Evolutionary conservation across 1,139 yeast genomes (phyloP).

Genomic region (Hansenula sp.): DNA sequence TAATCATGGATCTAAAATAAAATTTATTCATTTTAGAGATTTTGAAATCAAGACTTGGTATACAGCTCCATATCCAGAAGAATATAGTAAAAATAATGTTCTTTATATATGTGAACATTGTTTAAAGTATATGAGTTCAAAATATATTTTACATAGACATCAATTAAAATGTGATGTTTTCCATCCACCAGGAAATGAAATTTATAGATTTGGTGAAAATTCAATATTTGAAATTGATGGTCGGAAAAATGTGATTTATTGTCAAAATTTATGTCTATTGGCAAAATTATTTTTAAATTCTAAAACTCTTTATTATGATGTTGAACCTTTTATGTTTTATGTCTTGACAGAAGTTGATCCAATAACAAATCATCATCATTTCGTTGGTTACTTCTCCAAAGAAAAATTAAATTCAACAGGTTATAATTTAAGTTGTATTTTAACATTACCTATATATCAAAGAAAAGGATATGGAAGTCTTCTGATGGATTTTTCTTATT

Average conservation of each 20-base stretch:
- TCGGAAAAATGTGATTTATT: slow-evolving; percentile 70
- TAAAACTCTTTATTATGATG: slow-evolving; percentile 89
- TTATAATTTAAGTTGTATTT: slow-evolving; percentile 84
- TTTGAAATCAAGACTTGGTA: slow-evolving; percentile 88
- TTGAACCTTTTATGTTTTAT: slow-evolving; percentile 90
- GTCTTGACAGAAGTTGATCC: slow-evolving; percentile 69
- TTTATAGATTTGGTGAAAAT: slow-evolving; percentile 64
- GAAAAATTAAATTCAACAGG: slow-evolving; percentile 73
- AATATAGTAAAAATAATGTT: slow-evolving; percentile 58
- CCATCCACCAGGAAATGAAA: slow-evolving; percentile 90
- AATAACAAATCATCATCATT: slow-evolving; percentile 50
- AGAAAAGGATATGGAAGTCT: slow-evolving; percentile 87
- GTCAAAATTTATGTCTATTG: slow-evolving; percentile 83
- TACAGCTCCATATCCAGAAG: slow-evolving; percentile 90
- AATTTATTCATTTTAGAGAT: slow-evolving; percentile 61
- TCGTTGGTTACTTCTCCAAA: slow-evolving; percentile 92
- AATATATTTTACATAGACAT: slow-evolving; percentile 67
- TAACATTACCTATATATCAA: slow-evolving; percentile 85
- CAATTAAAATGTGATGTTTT: slow-evolving; percentile 59
- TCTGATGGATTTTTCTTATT: slow-evolving; percentile 83
- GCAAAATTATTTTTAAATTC: slow-evolving; percentile 89
- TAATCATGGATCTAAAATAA: slow-evolving; percentile 37
- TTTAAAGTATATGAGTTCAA: slow-evolving; percentile 73
- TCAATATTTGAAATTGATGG: slow-evolving; percentile 94
- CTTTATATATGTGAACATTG: slow-evolving; percentile 84